Evolutionary conservation across 2,329 filamentous ascomycete genomes (phyloP), one percentile per base, ranked within the genome.

Genomic region (Ustilaginoidea virens): DNA sequence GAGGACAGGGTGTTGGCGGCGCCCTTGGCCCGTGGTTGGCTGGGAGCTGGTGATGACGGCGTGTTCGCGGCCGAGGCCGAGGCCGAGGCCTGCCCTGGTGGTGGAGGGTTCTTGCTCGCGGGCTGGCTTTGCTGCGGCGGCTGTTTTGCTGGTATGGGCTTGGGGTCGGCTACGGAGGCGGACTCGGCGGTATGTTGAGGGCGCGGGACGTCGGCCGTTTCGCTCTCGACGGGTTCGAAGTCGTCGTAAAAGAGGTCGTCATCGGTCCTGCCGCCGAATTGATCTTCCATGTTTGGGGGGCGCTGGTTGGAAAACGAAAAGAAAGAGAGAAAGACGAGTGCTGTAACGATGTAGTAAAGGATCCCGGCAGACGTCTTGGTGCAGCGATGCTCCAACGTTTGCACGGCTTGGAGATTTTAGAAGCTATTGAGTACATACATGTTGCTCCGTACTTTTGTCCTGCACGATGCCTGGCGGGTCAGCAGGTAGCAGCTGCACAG

Each of bases 241-340:
- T 74, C 69, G 39, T 74, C 69, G 35, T 64, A 63, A 44, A 74
- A 74, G 34, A 74, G 58, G 43, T 72, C 69, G 39, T 74, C 69
- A 42, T 74, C 69, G 25, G 69, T 73, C 13, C 69, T 59, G 27
- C 67, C 68, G 34, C 63, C 60, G 39, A 72, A 73, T 42, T 73
- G 68, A 38, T 73, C 68, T 14, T 72, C 67, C 68, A 72, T 72
- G 14, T 5, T 12, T 24, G n/a, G n/a, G n/a, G n/a, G n/a, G 19
- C 11, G 19, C 19, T 20, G 19, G 19, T 20, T 7, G 19, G 19
- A 20, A 7, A 11, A 20, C 7, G 19, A 20, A 11, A 20, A 11
- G 19, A 20, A 20, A 11, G 19, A 20, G 7, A 20, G 7, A 20
- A 7, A 11, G 19, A 7, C 19, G 19, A 20, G 19, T 11, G n/a